phyloP scores from a whole-genome alignment of 2,329 filamentous ascomycete species.

The Diaporthe vexans region DNA sequence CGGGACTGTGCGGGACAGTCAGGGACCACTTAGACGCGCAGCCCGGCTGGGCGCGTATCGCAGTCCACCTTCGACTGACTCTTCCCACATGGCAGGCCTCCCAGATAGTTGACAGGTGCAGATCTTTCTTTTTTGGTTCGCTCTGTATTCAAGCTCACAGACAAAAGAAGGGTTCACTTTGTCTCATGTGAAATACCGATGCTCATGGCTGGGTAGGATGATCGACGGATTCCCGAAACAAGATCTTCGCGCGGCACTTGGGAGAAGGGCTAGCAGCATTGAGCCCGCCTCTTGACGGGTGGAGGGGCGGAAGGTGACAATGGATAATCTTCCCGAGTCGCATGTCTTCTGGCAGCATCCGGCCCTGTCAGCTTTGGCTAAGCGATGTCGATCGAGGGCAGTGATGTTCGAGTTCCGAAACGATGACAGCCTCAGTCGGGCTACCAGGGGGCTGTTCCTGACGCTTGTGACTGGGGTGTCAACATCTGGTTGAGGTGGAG shows the following conservation, averaged over 20 bases:
- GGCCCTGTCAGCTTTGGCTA: background rate
- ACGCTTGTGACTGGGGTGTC: constrained; percentile 9
- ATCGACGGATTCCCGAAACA: constrained; percentile 26
- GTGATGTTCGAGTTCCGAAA: constrained; percentile 14
- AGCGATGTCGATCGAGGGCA: background rate
- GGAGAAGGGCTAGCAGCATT: background rate
- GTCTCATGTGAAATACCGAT: constrained; percentile 8
- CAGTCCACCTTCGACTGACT: background rate
- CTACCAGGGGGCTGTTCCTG: constrained; percentile 2
- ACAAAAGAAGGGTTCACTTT: background rate
- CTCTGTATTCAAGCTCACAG: background rate
- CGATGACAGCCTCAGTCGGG: constrained; percentile 13
- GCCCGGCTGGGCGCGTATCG: background rate
- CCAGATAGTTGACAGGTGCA: background rate
- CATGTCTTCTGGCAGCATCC: background rate
- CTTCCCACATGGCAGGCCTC: background rate
- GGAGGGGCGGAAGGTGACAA: background rate
- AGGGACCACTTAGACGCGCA: constrained; percentile 3
- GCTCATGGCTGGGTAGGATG: constrained; percentile 3
- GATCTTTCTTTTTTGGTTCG: background rate
- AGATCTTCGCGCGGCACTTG: constrained; percentile 11
- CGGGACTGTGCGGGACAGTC: background rate
- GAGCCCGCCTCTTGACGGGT: background rate
- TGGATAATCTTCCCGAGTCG: constrained; percentile 13
- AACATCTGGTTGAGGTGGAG: constrained; percentile 11